These are phyloP conservation scores for Diutina catenulata DNA, from an alignment of 1,139 yeast genomes.

Conservation along the genomic window DNA sequence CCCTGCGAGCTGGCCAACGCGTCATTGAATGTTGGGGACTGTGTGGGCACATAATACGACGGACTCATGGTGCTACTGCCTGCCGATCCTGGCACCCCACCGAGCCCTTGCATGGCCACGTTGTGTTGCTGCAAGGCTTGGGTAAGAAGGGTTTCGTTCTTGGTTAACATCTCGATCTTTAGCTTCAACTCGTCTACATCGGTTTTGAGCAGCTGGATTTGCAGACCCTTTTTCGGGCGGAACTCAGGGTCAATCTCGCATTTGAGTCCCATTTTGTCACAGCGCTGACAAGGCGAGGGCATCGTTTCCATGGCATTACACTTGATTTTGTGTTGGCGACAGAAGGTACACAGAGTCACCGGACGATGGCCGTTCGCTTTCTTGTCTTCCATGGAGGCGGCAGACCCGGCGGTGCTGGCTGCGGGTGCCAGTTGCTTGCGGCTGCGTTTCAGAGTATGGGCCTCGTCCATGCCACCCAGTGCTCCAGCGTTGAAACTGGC, in stretches of 20 bases:
- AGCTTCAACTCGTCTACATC: slow-evolving; percentile 76
- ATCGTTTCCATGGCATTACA: slow-evolving; percentile 82
- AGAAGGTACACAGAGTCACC: slow-evolving; percentile 86
- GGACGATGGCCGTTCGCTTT: slow-evolving; percentile 33
- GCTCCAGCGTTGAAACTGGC: too few species aligned
- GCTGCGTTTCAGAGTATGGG: too few species aligned
- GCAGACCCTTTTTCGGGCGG: slow-evolving; percentile 86
- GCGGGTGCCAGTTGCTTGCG: too few species aligned
- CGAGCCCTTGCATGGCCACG: slow-evolving; percentile 18
- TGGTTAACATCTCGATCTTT: slow-evolving; percentile 63
- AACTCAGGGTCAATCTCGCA: slow-evolving; percentile 91
- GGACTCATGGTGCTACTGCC: too few species aligned
- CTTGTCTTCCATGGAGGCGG: neutral
- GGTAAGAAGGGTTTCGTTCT: slow-evolving; percentile 57
- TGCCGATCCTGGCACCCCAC: too few species aligned
- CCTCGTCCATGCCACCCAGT: too few species aligned
- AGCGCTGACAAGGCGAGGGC: slow-evolving; percentile 76
- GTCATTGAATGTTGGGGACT: neutral
- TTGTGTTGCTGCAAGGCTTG: slow-evolving; percentile 45
- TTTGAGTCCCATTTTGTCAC: slow-evolving; percentile 64
- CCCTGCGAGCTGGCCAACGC: neutral
- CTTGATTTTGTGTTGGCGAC: slow-evolving; percentile 88
- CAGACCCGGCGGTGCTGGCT: slow-evolving; percentile 1
- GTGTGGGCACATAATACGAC: neutral
- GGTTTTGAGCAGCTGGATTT: slow-evolving; percentile 69